Base-by-base conservation (phyloP, 2,329 filamentous ascomycete species). In the Aureobasidium melanogenum region DNA sequence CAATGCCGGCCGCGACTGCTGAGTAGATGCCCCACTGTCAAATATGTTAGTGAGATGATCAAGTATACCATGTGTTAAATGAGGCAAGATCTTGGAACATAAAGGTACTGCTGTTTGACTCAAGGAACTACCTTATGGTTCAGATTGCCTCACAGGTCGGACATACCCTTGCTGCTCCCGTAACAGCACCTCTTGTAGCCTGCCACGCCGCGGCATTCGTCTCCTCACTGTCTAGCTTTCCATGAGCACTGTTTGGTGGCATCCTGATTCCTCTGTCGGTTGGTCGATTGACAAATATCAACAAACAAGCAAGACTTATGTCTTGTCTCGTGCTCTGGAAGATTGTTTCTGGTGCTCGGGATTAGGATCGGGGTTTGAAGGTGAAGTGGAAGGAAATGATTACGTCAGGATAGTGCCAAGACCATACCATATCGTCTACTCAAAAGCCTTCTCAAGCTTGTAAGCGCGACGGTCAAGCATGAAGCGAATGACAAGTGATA, bases 171-270 rank as follows among this genome's bases (percentile, higher is more conserved):
- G 83, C 73, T 39, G 86, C 87, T 19, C 89, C 89, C 48, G 80
- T 75, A 34, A 83, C 73, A 19, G 87, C 88, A 38, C 89, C 89
- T 64, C 80, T 80, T 2, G 80, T 80, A 38, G 88, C 88, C 68
- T 88, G 87, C 84, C 86, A 87, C 44, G 87, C 85, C 50, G 89
- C 89, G 61, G 82, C 79, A 64, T 82, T 82, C 54, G 87, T 84
- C 72, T 93, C 88, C 44, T 83, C 82, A 66, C 82, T 84, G 56
- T 82, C 82, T 69, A 87, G 75, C 64, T 79, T 80, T 67, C 82
- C 84, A 74, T 84, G 80, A 15, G 54, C 32, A 32, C 59, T 57
- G 19, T 47, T 46, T 28, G 54, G 52, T n/a, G 44, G 32, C 58
- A 61, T 61, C 4, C 24, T 55, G 19, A 2, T 34, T 30, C n/a